phyloP scores from a whole-genome alignment of 2,329 filamentous ascomycete species.

The Pezicula rhizophila region DNA sequence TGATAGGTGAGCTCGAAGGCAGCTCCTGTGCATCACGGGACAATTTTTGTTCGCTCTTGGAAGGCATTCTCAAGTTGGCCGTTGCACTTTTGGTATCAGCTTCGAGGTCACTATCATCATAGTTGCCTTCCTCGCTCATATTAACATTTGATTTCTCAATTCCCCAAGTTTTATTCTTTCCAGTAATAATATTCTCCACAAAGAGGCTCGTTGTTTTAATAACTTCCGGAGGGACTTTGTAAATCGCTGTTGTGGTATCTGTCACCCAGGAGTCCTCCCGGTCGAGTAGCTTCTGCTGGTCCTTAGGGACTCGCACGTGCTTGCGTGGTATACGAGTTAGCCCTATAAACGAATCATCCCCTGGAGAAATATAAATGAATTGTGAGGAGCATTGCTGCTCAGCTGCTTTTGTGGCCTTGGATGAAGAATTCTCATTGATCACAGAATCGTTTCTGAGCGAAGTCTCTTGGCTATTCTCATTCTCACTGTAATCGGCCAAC shows the following conservation, averaged over 20 bases:
- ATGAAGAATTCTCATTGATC: too few relatives aligned
- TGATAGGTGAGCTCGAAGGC: too few relatives aligned
- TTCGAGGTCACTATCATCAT: background rate
- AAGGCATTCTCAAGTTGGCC: too few relatives aligned
- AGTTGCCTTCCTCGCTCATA: background rate
- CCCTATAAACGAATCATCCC: constrained; percentile 21
- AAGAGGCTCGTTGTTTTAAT: constrained; percentile 12
- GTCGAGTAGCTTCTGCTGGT: constrained; percentile 44
- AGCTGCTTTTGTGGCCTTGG: too few relatives aligned
- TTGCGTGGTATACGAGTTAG: constrained; percentile 29
- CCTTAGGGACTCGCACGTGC: constrained; percentile 39
- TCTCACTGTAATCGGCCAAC: constrained; percentile 16
- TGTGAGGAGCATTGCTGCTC: too few relatives aligned
- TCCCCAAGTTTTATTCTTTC: background rate
- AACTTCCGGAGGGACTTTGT: constrained; percentile 27
- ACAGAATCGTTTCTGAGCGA: background rate
- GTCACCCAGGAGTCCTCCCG: constrained; percentile 33
- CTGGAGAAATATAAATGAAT: constrained; percentile 10
- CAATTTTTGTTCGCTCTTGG: too few relatives aligned
- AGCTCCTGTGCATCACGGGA: too few relatives aligned
- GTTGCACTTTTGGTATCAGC: background rate
- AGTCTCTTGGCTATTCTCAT: constrained; percentile 18
- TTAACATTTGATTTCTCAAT: background rate
- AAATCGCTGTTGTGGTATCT: background rate
- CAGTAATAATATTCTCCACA: background rate